A percentile compares a stretch with the other conserved stretches of the same genome.
These are phyloP conservation scores for Phyllosticta citrichinensis DNA, from an alignment of 2,329 filamentous ascomycete species.

Conservation along the genomic window DNA sequence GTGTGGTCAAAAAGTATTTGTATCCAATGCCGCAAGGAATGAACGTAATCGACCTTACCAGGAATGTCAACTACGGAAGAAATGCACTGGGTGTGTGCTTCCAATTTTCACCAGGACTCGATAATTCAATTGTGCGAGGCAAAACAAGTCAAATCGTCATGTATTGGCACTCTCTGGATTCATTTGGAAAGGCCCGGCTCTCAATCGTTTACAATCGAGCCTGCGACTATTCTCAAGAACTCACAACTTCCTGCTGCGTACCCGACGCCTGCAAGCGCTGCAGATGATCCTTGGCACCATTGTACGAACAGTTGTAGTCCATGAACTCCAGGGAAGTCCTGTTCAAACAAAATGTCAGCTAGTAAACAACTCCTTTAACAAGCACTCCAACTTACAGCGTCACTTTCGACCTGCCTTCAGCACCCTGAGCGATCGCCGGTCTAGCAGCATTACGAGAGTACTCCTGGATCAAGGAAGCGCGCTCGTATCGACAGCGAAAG, in stretches of 20 bases:
- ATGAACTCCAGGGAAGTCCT: conserved; percentile 32
- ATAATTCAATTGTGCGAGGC: too few species aligned
- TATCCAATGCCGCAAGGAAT: too few species aligned
- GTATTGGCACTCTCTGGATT: too few species aligned
- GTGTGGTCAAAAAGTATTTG: too few species aligned
- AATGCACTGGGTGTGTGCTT: too few species aligned
- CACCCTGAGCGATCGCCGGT: conserved; percentile 25
- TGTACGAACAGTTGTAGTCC: conserved; percentile 32
- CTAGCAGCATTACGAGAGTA: conserved; percentile 35
- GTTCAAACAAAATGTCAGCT: neutral
- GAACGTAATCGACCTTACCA: too few species aligned
- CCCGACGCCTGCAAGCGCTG: neutral
- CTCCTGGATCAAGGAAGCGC: conserved; percentile 32
- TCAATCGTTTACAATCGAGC: too few species aligned
- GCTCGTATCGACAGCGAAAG: conserved; percentile 17
- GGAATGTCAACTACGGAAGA: too few species aligned
- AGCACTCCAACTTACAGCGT: conserved; percentile 18
- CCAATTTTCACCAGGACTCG: too few species aligned
- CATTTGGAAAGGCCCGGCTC: too few species aligned
- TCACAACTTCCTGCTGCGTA: neutral
- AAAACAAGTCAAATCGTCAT: too few species aligned
- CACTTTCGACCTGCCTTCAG: neutral
- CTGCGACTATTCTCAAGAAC: neutral
- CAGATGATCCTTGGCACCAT: conserved; percentile 26
- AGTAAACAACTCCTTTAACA: conserved; percentile 16